A percentile compares a stretch with the other conserved stretches of the same genome.
Evolutionary conservation across 1,139 yeast species (phyloP).

Genomic region (Taiozyma sp.): DNA sequence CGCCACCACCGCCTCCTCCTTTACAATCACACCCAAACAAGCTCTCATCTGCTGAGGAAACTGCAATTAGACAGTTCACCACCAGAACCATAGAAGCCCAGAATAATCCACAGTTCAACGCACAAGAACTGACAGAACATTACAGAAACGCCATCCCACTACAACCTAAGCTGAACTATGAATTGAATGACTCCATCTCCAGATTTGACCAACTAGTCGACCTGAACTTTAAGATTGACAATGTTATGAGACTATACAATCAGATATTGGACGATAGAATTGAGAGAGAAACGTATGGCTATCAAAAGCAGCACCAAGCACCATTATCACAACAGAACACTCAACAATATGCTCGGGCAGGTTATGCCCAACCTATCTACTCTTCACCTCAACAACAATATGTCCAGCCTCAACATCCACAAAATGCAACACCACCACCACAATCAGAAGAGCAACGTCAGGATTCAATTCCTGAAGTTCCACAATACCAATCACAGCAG

Average conservation of each 20-base stretch:
- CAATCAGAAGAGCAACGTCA: slow-evolving; percentile 1
- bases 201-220: slow-evolving; percentile 72
- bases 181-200: slow-evolving; percentile 57
- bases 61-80: slow-evolving; percentile 64
- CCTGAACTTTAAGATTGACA: slow-evolving; percentile 76
- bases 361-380: neutral
- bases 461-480: neutral
- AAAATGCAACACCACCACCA: slow-evolving; percentile 5
- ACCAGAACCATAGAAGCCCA: slow-evolving; percentile 55
- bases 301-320: slow-evolving; percentile 5
- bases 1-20: neutral
- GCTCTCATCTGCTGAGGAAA: slow-evolving; percentile 57
- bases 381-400: slow-evolving; percentile 4
- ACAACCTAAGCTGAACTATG: slow-evolving; percentile 71
- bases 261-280: slow-evolving; percentile 64
- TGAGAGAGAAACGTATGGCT: slow-evolving; percentile 22
- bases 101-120: slow-evolving; percentile 43
- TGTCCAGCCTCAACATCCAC: slow-evolving; percentile 3
- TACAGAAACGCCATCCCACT: slow-evolving; percentile 60
- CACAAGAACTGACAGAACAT: slow-evolving; percentile 44
- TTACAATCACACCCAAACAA: slow-evolving; percentile 3
- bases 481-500: slow-evolving; percentile 8
- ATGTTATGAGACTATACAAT: slow-evolving; percentile 77
- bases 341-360: neutral
- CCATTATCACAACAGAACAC: neutral